phyloP scores from a whole-genome alignment of 306 rosid genomes.

The Begonia fuchsioides region DNA sequence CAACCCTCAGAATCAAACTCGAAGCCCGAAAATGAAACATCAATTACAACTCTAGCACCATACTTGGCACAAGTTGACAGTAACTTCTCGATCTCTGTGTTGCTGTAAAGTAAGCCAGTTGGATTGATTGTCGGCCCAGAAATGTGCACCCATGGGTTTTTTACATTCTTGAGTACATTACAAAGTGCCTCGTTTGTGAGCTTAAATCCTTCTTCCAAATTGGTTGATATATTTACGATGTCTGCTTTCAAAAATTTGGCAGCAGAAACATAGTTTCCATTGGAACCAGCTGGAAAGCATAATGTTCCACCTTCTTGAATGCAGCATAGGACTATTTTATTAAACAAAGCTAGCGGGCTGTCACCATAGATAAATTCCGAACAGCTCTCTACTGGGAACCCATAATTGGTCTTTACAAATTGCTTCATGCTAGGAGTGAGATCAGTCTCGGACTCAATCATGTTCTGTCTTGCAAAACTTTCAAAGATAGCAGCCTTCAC shows the following conservation, averaged over 20 bases:
- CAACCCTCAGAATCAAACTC: conserved; percentile 64
- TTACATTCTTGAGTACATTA: conserved; percentile 35
- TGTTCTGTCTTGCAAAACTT: conserved; percentile 91
- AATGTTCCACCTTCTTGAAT: conserved; percentile 84
- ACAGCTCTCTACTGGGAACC: conserved; percentile 46
- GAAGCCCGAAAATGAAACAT: conserved; percentile 89
- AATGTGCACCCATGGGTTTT: conserved; percentile 80
- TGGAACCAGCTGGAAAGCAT: conserved; percentile 83
- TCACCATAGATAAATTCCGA: conserved; percentile 60
- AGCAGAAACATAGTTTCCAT: conserved; percentile 78
- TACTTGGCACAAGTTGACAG: conserved; percentile 51
- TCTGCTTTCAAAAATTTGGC: conserved; percentile 78
- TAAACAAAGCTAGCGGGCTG: conserved; percentile 67
- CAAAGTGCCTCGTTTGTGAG: conserved; percentile 45
- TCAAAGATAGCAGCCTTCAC: conserved; percentile 90
- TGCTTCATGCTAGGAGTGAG: conserved; percentile 54
- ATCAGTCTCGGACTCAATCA: conserved; percentile 76
- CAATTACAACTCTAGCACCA: conserved; percentile 85
- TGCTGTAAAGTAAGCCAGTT: conserved; percentile 74
- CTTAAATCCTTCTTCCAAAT: conserved; percentile 48
- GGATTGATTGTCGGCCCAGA: conserved; percentile 93
- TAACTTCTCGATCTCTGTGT: conserved; percentile 49
- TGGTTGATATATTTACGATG: conserved; percentile 44
- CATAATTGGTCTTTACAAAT: conserved; percentile 55
- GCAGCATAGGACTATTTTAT: conserved; percentile 82